These are phyloP conservation scores for Graphilbum sp. DNA, from an alignment of 2,329 filamentous ascomycete genomes.

Conservation along the genomic window DNA sequence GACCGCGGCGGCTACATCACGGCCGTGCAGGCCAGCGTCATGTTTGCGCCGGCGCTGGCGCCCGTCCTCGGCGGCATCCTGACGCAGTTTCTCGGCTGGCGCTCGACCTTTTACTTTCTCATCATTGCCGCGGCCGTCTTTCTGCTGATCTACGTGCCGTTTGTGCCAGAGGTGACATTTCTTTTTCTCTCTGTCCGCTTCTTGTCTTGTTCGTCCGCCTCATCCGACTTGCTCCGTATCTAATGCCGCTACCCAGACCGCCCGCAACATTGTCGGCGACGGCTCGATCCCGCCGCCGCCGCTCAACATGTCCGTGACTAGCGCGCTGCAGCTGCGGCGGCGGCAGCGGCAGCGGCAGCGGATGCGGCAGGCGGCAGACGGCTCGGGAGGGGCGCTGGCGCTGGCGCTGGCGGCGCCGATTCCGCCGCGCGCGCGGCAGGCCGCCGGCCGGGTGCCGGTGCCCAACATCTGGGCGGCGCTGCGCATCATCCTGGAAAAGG, in stretches of 20 bases:
- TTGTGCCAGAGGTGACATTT: constrained; percentile 8
- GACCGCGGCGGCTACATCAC: constrained; percentile 40
- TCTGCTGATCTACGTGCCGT: constrained; percentile 15
- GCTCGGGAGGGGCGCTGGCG: no score
- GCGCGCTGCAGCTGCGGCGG: constrained; percentile 3
- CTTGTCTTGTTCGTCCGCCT: no score
- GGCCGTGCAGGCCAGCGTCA: constrained; percentile 24
- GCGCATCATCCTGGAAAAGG: constrained; percentile 18
- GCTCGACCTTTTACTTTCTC: constrained; percentile 40
- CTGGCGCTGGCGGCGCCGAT: no score
- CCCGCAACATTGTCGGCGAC: constrained; percentile 27
- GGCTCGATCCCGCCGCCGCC: constrained; percentile 22
- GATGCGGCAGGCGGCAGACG: constrained; percentile 3
- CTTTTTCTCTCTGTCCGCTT: no score
- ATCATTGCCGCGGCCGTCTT: constrained; percentile 23
- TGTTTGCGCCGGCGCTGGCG: constrained; percentile 24
- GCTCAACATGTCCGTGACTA: constrained; percentile 13
- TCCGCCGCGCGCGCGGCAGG: no score
- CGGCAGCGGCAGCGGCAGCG: constrained; percentile 5
- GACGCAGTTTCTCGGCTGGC: constrained; percentile 33
- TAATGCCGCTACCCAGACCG: no score
- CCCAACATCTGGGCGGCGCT: constrained; percentile 17
- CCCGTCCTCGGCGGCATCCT: constrained; percentile 38
- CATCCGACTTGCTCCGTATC: no score
- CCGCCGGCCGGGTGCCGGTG: constrained; percentile 9